Conservation (phyloP, 148 eudicot genomes). For the Polygonum aviculare region DNA sequence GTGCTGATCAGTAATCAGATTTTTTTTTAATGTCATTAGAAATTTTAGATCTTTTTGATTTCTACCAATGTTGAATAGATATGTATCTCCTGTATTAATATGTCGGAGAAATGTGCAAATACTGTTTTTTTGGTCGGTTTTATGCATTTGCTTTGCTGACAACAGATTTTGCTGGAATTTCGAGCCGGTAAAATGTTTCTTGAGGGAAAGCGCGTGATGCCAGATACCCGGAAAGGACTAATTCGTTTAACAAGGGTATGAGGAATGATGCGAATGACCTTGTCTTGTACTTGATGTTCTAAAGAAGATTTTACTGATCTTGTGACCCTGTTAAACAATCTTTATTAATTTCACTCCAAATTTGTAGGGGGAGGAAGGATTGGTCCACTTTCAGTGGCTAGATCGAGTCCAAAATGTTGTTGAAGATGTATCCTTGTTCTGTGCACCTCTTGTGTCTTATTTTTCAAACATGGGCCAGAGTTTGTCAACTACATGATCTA, state of each 20-base stretch:
- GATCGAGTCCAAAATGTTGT: slow-evolving; percentile 57
- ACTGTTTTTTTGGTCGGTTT: background rate
- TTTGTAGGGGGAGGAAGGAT: slow-evolving; percentile 81
- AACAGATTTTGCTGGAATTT: slow-evolving; percentile 70
- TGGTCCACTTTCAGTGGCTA: slow-evolving; percentile 89
- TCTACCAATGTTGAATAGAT: background rate
- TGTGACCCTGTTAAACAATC: background rate
- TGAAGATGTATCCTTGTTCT: slow-evolving; percentile 83
- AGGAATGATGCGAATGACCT: background rate
- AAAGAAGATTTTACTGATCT: background rate
- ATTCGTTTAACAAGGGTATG: slow-evolving; percentile 81
- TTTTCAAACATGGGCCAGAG: background rate
- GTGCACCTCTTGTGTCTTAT: background rate
- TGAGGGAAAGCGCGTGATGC: slow-evolving; percentile 76
- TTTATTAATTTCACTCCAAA: background rate
- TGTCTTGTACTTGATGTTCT: background rate
- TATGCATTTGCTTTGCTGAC: slow-evolving; percentile 10
- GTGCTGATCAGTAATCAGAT: background rate
- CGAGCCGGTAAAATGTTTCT: slow-evolving; percentile 93
- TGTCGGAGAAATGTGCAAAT: background rate
- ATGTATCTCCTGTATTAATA: background rate
- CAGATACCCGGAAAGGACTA: slow-evolving; percentile 91
- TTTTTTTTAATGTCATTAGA: background rate
- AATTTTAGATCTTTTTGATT: background rate
- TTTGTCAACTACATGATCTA: background rate